Evolutionary conservation across 768 basidiomycete genomes (phyloP).

Genomic region (Hypholoma fasciculare): DNA sequence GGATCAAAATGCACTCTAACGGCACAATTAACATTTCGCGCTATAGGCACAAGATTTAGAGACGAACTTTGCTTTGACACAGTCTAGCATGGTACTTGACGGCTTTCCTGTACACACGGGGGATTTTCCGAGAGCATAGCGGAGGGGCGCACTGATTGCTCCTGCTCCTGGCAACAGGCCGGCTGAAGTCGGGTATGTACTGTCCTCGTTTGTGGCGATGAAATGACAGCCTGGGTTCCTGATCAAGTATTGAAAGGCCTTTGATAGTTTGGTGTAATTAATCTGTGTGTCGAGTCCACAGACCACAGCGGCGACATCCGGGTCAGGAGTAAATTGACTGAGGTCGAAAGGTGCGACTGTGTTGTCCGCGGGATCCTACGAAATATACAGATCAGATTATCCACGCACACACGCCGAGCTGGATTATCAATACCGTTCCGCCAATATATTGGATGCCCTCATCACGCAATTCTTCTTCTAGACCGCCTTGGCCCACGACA

Average conservation of each 20-base stretch:
- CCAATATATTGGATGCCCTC: constrained; percentile 83
- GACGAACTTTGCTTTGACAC: constrained; percentile 69
- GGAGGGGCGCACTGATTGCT: constrained; percentile 78
- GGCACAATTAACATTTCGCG: constrained; percentile 14
- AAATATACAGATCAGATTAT: constrained; percentile 2
- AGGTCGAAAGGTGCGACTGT: constrained; percentile 69
- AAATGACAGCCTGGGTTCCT: constrained; percentile 81
- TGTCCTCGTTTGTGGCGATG: constrained; percentile 90
- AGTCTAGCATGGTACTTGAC: constrained; percentile 88
- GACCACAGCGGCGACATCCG: constrained; percentile 87
- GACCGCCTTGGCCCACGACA: constrained; percentile 88
- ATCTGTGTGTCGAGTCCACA: constrained; percentile 86
- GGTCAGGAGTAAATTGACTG: constrained; percentile 72
- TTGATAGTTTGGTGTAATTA: constrained; percentile 93
- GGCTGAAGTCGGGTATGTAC: constrained; percentile 80
- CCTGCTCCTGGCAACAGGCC: constrained; percentile 85
- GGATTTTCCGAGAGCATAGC: constrained; percentile 65
- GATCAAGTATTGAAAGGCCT: constrained; percentile 87
- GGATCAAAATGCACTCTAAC: constrained; percentile 85
- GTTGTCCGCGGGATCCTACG: constrained; percentile 82
- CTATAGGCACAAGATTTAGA: background rate
- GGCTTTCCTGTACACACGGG: constrained; percentile 91
- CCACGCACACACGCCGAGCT: constrained; percentile 1
- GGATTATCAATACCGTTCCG: constrained; percentile 62
- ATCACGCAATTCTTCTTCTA: constrained; percentile 90